Conservation (phyloP, 2,329 filamentous ascomycete genomes). For the Colletotrichum sp. region DNA sequence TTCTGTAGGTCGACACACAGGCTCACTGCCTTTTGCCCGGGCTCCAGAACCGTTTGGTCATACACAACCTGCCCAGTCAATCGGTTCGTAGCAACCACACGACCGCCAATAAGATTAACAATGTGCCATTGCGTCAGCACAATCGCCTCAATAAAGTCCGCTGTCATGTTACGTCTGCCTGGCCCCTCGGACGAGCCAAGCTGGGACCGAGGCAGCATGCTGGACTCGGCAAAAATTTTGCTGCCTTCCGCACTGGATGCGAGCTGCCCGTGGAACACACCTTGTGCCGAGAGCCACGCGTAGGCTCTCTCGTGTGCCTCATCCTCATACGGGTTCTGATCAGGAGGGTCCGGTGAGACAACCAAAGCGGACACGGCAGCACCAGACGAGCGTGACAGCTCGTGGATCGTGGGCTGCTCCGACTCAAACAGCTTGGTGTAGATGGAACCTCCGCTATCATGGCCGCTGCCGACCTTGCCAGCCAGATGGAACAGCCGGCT, state of each 20-base stretch:
- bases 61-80: constrained; percentile 87
- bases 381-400: constrained; percentile 65
- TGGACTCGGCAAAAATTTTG: constrained; percentile 80
- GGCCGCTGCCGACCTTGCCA: constrained; percentile 75
- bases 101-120: constrained; percentile 79
- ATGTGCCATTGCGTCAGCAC: constrained; percentile 94
- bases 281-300: constrained; percentile 89
- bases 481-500: constrained; percentile 80
- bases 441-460: constrained; percentile 83
- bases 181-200: constrained; percentile 43
- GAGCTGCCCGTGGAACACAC: constrained; percentile 86
- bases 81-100: constrained; percentile 84
- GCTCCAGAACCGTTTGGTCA: constrained; percentile 84
- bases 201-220: constrained; percentile 75
- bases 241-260: constrained; percentile 69
- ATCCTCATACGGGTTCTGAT: constrained; percentile 59
- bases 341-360: constrained; percentile 76
- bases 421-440: constrained; percentile 89
- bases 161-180: constrained; percentile 67
- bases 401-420: constrained; percentile 80
- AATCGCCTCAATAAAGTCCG: constrained; percentile 80
- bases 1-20: constrained; percentile 90
- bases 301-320: constrained; percentile 73
- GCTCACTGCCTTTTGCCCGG: constrained; percentile 80
- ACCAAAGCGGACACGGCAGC: constrained; percentile 70